Conservation (phyloP, 148 eudicot genomes). For the Rhododendron williamsianum region DNA sequence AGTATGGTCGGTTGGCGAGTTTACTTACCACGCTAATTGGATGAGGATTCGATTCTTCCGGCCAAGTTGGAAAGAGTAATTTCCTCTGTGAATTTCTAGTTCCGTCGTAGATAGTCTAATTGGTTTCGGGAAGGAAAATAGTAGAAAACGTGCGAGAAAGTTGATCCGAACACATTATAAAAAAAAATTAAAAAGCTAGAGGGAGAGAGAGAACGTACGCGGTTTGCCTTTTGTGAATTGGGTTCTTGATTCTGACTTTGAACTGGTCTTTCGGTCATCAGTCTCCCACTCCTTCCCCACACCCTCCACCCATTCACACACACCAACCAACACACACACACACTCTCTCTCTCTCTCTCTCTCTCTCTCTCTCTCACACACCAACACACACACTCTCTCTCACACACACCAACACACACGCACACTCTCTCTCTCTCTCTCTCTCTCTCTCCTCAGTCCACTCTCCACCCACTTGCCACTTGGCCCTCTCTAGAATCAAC, state of each 20-base stretch:
- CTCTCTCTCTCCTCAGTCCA: background rate
- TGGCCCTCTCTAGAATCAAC: background rate
- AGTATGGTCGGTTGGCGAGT: too few species aligned
- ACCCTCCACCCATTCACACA: constrained; percentile 2
- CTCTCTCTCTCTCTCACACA: background rate
- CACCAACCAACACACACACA: background rate
- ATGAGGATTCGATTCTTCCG: too few species aligned
- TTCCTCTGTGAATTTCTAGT: too few species aligned
- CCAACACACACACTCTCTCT: background rate
- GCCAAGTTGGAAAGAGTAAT: too few species aligned
- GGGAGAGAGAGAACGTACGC: background rate
- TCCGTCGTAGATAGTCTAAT: too few species aligned
- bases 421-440: background rate
- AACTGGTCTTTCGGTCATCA: background rate
- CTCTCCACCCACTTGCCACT: background rate
- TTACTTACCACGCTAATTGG: too few species aligned
- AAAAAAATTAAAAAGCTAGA: background rate
- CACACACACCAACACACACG: background rate
- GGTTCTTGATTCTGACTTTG: background rate
- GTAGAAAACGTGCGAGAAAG: too few species aligned
- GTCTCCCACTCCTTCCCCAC: background rate
- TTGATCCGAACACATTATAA: too few species aligned
- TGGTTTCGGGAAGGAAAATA: too few species aligned
- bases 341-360: background rate
- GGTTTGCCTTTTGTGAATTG: background rate